Percentiles rank a stretch among this genome's conserved stretches.
Evolutionary conservation across 805 yeast species (phyloP).

Genomic region (Teunomyces gatunensis): DNA sequence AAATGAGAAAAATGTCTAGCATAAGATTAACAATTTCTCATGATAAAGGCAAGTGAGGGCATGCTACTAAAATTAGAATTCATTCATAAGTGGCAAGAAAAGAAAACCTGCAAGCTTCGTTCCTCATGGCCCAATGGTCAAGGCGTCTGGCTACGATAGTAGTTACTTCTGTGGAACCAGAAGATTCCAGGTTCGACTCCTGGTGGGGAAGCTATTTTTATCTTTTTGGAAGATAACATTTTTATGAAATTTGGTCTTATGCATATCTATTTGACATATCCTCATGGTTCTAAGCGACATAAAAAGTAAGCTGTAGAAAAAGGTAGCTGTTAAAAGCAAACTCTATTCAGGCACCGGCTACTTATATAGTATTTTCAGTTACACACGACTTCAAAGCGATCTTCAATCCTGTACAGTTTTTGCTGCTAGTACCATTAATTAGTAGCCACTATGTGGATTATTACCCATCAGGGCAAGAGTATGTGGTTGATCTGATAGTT

Average conservation of each 20-base stretch:
- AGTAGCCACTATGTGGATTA: constrained; percentile 1
- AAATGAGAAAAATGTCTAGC: too few relatives aligned
- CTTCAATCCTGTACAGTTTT: neutral
- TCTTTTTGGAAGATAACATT: too few relatives aligned
- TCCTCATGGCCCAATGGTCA: constrained; percentile 75
- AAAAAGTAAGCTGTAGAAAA: too few relatives aligned
- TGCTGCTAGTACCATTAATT: neutral
- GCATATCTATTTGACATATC: too few relatives aligned
- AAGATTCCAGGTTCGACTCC: constrained; percentile 50
- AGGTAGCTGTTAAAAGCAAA: too few relatives aligned
- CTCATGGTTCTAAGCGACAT: too few relatives aligned
- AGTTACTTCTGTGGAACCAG: constrained; percentile 45
- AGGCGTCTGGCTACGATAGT: constrained; percentile 68
- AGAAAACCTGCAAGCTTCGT: constrained; percentile 15
- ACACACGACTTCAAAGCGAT: neutral
- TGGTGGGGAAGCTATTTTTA: constrained; percentile 43
- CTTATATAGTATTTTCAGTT: neutral
- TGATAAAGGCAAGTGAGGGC: too few relatives aligned
- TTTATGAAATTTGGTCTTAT: too few relatives aligned
- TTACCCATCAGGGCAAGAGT: constrained; percentile 2
- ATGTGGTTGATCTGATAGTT: neutral
- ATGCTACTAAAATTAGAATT: too few relatives aligned
- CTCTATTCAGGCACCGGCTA: neutral
- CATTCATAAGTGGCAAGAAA: too few relatives aligned
- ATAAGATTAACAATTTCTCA: too few relatives aligned